Evolutionary conservation across 345 rosid genomes (phyloP).

Genomic region (Sisymbrium altissimum): DNA sequence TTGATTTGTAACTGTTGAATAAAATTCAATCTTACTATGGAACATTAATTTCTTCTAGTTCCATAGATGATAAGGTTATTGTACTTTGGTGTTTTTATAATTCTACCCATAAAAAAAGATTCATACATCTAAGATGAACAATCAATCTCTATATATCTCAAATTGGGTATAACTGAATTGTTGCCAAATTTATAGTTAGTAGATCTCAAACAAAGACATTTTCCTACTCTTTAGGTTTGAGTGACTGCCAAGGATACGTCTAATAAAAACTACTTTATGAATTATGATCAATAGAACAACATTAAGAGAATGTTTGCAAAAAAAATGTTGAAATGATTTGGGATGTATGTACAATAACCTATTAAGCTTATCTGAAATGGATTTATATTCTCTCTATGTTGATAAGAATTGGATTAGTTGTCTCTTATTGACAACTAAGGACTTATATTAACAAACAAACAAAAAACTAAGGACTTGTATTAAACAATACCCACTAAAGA

Average conservation of each 20-base stretch:
- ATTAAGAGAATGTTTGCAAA: not conserved
- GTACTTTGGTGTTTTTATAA: not conserved
- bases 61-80: conserved; percentile 11
- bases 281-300: not conserved
- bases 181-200: not conserved
- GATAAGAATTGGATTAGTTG: conserved; percentile 1
- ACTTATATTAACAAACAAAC: not conserved
- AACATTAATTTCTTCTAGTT: conserved; percentile 11
- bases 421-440: not conserved
- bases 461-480: not conserved
- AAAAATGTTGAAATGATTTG: not conserved
- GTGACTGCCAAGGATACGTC: not conserved
- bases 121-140: not conserved
- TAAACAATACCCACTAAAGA: not conserved
- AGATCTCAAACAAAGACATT: not conserved
- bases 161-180: too few species aligned
- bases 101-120: not conserved
- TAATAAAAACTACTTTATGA: not conserved
- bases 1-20: conserved; percentile 16
- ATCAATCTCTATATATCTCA: too few species aligned
- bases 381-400: not conserved
- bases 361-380: not conserved
- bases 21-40: conserved; percentile 12
- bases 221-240: not conserved
- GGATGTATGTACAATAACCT: not conserved